phyloP scores from a whole-genome alignment of 2,329 filamentous ascomycete genomes.

The Raffaelea deltoideospora region DNA sequence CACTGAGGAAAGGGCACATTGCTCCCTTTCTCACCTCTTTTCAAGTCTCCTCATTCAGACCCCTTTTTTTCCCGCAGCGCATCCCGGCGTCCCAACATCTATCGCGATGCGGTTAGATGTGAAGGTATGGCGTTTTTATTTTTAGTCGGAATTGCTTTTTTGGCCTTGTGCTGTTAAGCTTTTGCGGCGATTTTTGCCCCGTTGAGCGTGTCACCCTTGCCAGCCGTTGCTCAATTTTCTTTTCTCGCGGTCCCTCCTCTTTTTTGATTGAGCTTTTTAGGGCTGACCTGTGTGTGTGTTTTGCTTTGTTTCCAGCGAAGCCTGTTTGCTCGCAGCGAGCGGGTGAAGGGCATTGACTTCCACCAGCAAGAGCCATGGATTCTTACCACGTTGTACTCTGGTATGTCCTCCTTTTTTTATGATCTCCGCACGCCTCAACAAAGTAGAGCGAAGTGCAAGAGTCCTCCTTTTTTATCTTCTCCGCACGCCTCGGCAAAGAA shows the following conservation, averaged over 20 bases:
- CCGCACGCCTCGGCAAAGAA: no score
- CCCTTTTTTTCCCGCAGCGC: not conserved
- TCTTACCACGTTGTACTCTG: constrained; percentile 87
- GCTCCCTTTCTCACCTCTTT: not conserved
- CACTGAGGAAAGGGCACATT: no score
- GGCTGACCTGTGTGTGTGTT: no score
- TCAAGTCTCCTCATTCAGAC: not conserved
- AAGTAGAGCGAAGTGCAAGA: no score
- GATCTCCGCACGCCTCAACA: not conserved
- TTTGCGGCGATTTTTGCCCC: not conserved
- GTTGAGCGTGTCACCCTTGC: no score
- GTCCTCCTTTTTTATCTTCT: no score
- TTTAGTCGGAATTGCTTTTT: no score
- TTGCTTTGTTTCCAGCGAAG: constrained; percentile 6
- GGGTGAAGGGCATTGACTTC: constrained; percentile 12
- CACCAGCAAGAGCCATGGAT: constrained; percentile 12
- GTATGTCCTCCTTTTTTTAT: constrained; percentile 23
- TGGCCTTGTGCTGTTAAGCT: not conserved
- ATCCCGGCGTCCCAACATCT: constrained; percentile 1
- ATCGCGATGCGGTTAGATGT: constrained; percentile 12
- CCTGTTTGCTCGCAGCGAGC: constrained; percentile 11
- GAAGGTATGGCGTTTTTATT: constrained; percentile 9
- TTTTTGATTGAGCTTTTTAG: not conserved
- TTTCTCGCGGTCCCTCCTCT: no score
- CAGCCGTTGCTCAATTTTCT: no score